phyloP scores from a whole-genome alignment of 805 yeast genomes.

The Wickerhamomyces queroliae region DNA sequence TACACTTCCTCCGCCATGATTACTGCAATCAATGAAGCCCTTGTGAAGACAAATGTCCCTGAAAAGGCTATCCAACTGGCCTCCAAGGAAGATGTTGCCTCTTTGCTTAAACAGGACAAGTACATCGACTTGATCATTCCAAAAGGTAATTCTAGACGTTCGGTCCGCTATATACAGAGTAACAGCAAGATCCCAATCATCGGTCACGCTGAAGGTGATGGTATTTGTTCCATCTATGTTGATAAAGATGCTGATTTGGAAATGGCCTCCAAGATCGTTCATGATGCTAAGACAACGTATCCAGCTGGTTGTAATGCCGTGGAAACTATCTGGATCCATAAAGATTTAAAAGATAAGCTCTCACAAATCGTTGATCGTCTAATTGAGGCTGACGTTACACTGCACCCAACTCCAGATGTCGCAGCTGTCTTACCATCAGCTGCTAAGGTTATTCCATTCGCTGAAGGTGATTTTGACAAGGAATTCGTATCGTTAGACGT shows the following conservation, averaged over 20 bases:
- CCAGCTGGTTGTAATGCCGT: slow-evolving; percentile 99
- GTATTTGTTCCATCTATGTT: slow-evolving; percentile 84
- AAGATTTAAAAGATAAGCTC: slow-evolving; percentile 29
- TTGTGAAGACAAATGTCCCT: slow-evolving; percentile 67
- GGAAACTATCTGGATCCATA: slow-evolving; percentile 73
- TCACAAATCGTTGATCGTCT: slow-evolving; percentile 36
- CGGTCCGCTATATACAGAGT: slow-evolving; percentile 80
- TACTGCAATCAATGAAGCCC: slow-evolving; percentile 54
- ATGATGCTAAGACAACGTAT: slow-evolving; percentile 91
- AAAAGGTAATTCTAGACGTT: slow-evolving; percentile 92
- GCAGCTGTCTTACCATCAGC: slow-evolving; percentile 21
- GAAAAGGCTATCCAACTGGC: slow-evolving; percentile 75
- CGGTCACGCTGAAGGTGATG: slow-evolving; percentile 99
- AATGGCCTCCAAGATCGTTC: slow-evolving; percentile 69
- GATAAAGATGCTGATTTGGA: slow-evolving; percentile 71
- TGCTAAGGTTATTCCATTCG: slow-evolving; percentile 38
- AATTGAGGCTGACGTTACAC: slow-evolving; percentile 59
- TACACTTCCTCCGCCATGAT: slow-evolving; percentile 85
- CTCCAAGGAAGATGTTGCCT: slow-evolving; percentile 87
- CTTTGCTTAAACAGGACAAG: slow-evolving; percentile 75
- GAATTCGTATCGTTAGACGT: slow-evolving; percentile 83
- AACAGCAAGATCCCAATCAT: slow-evolving; percentile 92
- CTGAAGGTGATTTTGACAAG: slow-evolving; percentile 65
- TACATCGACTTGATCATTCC: slow-evolving; percentile 95
- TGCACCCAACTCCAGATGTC: slow-evolving; percentile 60